A percentile compares a stretch with the other conserved stretches of the same genome.
Evolutionary conservation across 345 rosid species (phyloP).

Genomic region (Populus tremula): DNA sequence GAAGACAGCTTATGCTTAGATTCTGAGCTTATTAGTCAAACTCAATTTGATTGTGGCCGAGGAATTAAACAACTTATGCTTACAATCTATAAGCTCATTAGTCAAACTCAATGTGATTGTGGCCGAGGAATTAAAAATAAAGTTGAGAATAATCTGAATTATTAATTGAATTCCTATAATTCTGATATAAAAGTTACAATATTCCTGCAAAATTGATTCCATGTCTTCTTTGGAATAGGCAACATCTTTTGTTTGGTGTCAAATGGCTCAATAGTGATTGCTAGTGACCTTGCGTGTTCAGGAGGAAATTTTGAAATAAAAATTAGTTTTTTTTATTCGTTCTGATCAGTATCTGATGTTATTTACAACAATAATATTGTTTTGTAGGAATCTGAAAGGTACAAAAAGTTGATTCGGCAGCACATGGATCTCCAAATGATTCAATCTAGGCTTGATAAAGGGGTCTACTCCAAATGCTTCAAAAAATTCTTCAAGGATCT

Average conservation of each 20-base stretch:
- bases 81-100: too few species aligned
- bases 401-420: slow-evolving; percentile 45
- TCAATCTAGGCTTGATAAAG: slow-evolving; percentile 42
- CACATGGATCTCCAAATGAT: slow-evolving; percentile 54
- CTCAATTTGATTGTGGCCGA: not conserved
- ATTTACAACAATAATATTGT: not conserved
- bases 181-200: too few species aligned
- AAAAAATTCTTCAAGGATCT: slow-evolving; percentile 51
- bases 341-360: not conserved
- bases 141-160: too few species aligned
- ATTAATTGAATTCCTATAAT: not conserved
- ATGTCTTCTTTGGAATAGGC: not conserved
- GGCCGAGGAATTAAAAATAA: not conserved
- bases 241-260: not conserved
- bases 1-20: too few species aligned
- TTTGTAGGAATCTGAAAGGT: slow-evolving; percentile 50
- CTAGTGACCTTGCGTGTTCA: not conserved
- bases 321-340: too few species aligned
- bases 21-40: not conserved
- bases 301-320: not conserved
- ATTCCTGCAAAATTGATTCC: not conserved
- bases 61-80: too few species aligned
- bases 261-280: not conserved
- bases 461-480: slow-evolving; percentile 41
- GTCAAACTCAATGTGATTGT: too few species aligned